A percentile compares a stretch with the other conserved stretches of the same genome.
These are phyloP conservation scores for Ophiostoma australiae DNA, from an alignment of 2,329 filamentous ascomycete species.

Conservation along the genomic window DNA sequence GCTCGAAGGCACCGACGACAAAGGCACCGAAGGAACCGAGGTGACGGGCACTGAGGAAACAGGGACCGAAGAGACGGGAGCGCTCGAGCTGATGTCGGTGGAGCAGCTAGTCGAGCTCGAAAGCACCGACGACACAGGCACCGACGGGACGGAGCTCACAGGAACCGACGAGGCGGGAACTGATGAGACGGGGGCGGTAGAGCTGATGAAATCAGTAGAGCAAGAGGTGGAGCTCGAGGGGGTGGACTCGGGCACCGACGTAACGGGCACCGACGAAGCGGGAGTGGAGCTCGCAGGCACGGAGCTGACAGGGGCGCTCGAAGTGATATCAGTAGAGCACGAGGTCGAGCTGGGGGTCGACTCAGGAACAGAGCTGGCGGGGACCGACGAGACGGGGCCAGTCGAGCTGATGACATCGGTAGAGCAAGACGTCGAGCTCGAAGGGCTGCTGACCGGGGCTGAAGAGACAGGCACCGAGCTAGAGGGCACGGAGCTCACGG, in stretches of 20 bases:
- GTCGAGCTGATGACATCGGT: neutral
- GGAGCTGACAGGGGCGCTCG: neutral
- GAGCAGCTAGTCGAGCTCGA: neutral
- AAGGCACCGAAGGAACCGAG: neutral
- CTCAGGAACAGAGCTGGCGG: neutral
- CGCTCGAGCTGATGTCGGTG: neutral
- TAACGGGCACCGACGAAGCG: neutral
- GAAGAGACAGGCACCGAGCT: neutral
- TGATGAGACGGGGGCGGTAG: neutral
- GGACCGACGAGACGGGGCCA: neutral
- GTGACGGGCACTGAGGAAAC: neutral
- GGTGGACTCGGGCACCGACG: neutral
- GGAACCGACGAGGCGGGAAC: neutral
- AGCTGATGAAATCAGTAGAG: neutral
- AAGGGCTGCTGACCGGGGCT: neutral
- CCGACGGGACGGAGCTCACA: neutral
- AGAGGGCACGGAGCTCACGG: slow-evolving; percentile 5
- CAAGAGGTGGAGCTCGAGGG: neutral
- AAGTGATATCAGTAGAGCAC: neutral
- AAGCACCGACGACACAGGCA: neutral
- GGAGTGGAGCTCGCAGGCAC: neutral
- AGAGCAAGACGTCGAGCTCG: neutral
- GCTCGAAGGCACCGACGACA: neutral
- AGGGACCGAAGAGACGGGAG: neutral
- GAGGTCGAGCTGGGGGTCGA: neutral